phyloP scores from a whole-genome alignment of 176 grass and related monocot genomes.

The Alopecurus myosuroides region DNA sequence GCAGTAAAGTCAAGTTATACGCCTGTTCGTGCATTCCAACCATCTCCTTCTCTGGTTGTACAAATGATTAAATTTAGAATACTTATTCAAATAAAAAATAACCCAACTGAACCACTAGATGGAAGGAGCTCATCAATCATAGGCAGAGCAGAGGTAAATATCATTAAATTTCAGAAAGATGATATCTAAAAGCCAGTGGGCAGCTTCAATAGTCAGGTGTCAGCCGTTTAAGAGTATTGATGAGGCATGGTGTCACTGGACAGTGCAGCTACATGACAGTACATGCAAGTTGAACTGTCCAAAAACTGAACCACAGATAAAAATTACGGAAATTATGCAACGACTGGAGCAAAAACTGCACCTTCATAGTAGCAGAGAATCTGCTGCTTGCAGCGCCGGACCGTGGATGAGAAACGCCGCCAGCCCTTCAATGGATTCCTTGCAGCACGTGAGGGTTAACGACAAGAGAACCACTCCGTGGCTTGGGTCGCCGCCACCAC shows the following conservation, averaged over 20 bases:
- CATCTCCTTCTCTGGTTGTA: slow-evolving; percentile 79
- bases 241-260: background rate
- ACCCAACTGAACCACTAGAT: background rate
- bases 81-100: background rate
- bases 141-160: background rate
- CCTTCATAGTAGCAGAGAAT: slow-evolving; percentile 92
- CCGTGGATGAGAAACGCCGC: too few relatives aligned
- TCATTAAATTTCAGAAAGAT: background rate
- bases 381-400: slow-evolving; percentile 96
- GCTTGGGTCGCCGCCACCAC: too few relatives aligned
- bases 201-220: background rate
- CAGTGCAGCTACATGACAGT: background rate
- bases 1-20: slow-evolving; percentile 10
- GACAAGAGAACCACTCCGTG: too few relatives aligned
- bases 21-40: slow-evolving; percentile 95
- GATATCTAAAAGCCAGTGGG: background rate
- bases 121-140: background rate
- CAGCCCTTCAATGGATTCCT: too few relatives aligned
- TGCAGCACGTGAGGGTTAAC: too few relatives aligned
- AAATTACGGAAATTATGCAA: background rate
- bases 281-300: background rate
- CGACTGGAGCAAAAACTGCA: slow-evolving; percentile 24
- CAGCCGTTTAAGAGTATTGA: background rate
- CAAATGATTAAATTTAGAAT: background rate
- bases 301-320: background rate